Base-by-base conservation (phyloP, 2,329 filamentous ascomycete genomes). In the Aspergillus texensis region DNA sequence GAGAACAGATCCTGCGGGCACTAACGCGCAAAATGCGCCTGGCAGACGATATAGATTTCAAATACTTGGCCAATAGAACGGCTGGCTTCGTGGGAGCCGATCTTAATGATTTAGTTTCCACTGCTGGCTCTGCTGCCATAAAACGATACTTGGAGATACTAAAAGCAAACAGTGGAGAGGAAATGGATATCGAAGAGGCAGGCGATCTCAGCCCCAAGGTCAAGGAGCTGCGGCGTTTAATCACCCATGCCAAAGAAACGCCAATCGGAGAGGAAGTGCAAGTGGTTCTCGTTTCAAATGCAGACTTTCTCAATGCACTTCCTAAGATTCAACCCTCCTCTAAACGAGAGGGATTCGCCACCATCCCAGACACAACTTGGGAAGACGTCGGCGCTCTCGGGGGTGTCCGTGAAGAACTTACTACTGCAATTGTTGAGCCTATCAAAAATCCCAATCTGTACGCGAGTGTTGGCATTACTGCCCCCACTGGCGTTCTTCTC, bases 11-110 rank as follows among this genome's bases (percentile, higher is more conserved):
- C 48, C 80, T 98, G 53, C 83, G 85, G 45, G 89, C 91, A 1
- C 81, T 96, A 53, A 92, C 91, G 0, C 82, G 88, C 60, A 86
- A 89, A 61, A 85, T 89, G 68, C 81, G 81, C 0, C 76, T 96
- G 9, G 83, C 87, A 0, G 83, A 86, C 4, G 88, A 93, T 64
- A 86, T 98, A 24, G 87, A 96, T 73, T 91, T 94, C 69, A 80
- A 81, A 30, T 81, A 85, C 19, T 82, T 99, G 4, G 93, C 94
- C 6, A 94, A 92, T 71, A 84, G 89, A 70, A 98, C 94, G 0
- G 92, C 95, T 6, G 95, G 95, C 1, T 99, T 95, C 69, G 94
- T 99, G 0, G 94, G 94, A 12, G 92, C 92, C 6, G 95, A 99
- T 81, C 81, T 99, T 4, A 88, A 91, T 66, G 90, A 90, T 71